Percentiles rank a stretch among this genome's conserved stretches.
These are phyloP conservation scores for Actinomortierella ambigua DNA, from an alignment of 371 early-diverging fungal genomes.

Conservation along the genomic window DNA sequence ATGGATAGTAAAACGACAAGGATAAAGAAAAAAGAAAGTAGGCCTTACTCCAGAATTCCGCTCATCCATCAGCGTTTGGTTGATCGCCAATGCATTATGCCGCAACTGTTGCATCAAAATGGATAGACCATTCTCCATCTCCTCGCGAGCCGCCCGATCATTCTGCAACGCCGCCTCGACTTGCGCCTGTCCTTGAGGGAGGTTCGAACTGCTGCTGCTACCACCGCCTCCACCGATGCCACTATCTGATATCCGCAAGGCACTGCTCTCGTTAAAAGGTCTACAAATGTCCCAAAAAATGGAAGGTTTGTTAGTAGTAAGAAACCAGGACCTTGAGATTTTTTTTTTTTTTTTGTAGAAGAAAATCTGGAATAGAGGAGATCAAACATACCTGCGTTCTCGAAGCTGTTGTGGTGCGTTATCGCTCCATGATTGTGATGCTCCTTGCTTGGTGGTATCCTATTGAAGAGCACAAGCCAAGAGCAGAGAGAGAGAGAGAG, in stretches of 20 bases:
- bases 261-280: conserved; percentile 11
- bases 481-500: too few species aligned
- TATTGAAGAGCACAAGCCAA: too few species aligned
- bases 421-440: too few species aligned
- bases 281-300: conserved; percentile 2
- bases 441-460: too few species aligned
- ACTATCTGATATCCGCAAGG: not conserved
- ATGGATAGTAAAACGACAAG: not conserved
- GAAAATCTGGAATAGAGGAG: too few species aligned
- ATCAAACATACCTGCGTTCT: too few species aligned
- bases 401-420: too few species aligned
- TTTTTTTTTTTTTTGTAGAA: too few species aligned
- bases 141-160: conserved; percentile 36
- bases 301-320: too few species aligned
- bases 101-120: conserved; percentile 35
- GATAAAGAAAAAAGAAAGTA: too few species aligned
- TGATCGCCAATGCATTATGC: conserved; percentile 38
- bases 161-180: conserved; percentile 40
- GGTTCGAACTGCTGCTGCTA: not conserved
- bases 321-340: too few species aligned
- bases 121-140: conserved; percentile 39
- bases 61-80: conserved; percentile 32
- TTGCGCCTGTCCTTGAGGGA: conserved; percentile 17
- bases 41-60: conserved; percentile 26
- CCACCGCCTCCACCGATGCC: not conserved